phyloP scores from a whole-genome alignment of 2,329 filamentous ascomycete species.

The Talaromyces sp. region DNA sequence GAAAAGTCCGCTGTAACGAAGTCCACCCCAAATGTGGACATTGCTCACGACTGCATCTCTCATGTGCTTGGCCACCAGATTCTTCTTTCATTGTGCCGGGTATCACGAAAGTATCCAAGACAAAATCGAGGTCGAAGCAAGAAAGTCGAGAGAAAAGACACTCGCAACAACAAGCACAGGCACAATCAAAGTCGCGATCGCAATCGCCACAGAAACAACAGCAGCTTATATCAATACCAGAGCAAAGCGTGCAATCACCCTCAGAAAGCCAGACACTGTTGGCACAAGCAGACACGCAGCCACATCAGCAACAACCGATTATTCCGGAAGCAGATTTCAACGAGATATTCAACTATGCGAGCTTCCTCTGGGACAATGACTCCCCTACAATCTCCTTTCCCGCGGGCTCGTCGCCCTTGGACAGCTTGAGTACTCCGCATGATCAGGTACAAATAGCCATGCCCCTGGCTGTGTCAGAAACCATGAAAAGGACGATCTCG shows the following conservation, averaged over 20 bases:
- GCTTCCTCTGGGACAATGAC: slow-evolving; percentile 13
- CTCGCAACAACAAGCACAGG: neutral
- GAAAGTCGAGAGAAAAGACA: neutral
- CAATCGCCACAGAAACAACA: slow-evolving; percentile 11
- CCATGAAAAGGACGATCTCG: neutral
- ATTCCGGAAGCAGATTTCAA: slow-evolving; percentile 13
- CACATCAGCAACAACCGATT: neutral
- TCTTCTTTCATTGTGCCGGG: slow-evolving; percentile 19
- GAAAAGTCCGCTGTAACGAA: slow-evolving; percentile 56
- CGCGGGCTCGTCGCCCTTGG: slow-evolving; percentile 6
- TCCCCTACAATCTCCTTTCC: slow-evolving; percentile 8
- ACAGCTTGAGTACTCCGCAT: neutral
- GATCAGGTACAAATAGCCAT: slow-evolving; percentile 8
- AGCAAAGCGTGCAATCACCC: neutral
- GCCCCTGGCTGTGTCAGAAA: neutral
- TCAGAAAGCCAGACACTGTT: neutral
- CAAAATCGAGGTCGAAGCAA: neutral
- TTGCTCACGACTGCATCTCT: slow-evolving; percentile 52
- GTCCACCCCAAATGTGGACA: slow-evolving; percentile 52
- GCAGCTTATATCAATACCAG: neutral
- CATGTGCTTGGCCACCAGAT: slow-evolving; percentile 49
- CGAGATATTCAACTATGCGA: slow-evolving; percentile 16
- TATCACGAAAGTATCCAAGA: neutral
- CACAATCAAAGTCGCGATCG: neutral
- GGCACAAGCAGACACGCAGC: neutral